Evolutionary conservation across 345 rosid species (phyloP), one percentile per base, ranked within the genome.

Genomic region (Corchorus olitorius): DNA sequence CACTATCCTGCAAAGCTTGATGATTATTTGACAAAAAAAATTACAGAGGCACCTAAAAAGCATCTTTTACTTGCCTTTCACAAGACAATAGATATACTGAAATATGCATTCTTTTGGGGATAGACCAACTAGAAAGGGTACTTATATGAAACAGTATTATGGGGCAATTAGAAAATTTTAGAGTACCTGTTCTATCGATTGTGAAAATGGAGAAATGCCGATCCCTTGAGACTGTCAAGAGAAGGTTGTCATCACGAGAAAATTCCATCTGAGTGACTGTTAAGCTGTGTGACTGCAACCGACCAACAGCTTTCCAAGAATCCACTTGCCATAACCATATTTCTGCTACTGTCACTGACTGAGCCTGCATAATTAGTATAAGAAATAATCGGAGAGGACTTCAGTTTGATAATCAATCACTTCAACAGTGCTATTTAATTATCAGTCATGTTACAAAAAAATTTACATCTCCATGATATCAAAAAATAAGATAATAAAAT

Each of bases 251-350:
- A 46, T 96, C 93, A 16, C 82, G 87, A 73, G 97, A 93, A 84
- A 92, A 96, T 72, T 89, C 94, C 85, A 92, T 91, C 54, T 89
- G 97, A 20, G 99, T 96, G 50, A 93, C 98, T 41, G 99, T 93
- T 85, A 96, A 89, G 84, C 86, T 91, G 89, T 90, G 99, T 78
- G 99, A 90, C 80, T 91, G 92, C 90, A 96, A 79, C 58, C 89
- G 89, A 66, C 93, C 93, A 61, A 92, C 88, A 63, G 92, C 86
- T 85, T 93, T 96, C 97, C 99, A 96, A n/a, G 95, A 86, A 78
- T 98, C 95, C 63, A 91, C 97, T 83, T 92, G 87, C 99, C 97
- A 96, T 34, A 91, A 78, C 97, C 95, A 92, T 88, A 96, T 90
- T 72, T 96, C 97, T 3, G 99, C 98, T 71, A 86, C 94, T 73